These are phyloP conservation scores for Melanopsichium pennsylvanicum DNA, from an alignment of 1,284 basidiomycete species.

Conservation along the genomic window DNA sequence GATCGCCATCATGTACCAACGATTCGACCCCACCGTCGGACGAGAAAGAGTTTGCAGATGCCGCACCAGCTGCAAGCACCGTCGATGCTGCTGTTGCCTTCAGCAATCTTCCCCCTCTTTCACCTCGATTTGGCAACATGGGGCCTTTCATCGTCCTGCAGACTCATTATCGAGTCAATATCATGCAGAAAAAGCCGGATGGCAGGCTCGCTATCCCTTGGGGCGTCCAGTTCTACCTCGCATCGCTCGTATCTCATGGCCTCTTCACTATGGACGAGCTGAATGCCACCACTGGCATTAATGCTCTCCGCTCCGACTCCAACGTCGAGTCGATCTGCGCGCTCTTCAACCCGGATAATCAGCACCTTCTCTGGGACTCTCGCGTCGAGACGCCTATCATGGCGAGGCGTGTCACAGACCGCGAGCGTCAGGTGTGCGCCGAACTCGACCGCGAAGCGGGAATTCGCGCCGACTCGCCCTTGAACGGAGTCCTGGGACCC, in stretches of 20 bases:
- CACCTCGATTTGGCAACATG: not conserved
- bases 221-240: constrained; percentile 30
- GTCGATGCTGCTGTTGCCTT: not conserved
- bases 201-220: constrained; percentile 23
- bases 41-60: not conserved
- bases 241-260: constrained; percentile 17
- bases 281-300: constrained; percentile 6
- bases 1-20: constrained; percentile 4
- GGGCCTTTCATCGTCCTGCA: constrained; percentile 14
- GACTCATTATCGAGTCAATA: constrained; percentile 4
- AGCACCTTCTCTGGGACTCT: constrained; percentile 15
- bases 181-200: constrained; percentile 13
- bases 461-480: constrained; percentile 1
- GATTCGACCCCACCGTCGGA: not conserved
- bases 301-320: constrained; percentile 13
- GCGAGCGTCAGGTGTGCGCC: constrained; percentile 9
- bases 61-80: not conserved
- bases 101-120: not conserved
- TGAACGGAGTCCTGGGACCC: constrained; percentile 31
- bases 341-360: constrained; percentile 10
- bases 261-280: constrained; percentile 19
- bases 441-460: constrained; percentile 33
- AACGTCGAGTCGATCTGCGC: constrained; percentile 11
- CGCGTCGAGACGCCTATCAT: not conserved
- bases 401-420: constrained; percentile 11